Conservation (phyloP, 768 basidiomycete genomes). For the Mycena floridula region DNA sequence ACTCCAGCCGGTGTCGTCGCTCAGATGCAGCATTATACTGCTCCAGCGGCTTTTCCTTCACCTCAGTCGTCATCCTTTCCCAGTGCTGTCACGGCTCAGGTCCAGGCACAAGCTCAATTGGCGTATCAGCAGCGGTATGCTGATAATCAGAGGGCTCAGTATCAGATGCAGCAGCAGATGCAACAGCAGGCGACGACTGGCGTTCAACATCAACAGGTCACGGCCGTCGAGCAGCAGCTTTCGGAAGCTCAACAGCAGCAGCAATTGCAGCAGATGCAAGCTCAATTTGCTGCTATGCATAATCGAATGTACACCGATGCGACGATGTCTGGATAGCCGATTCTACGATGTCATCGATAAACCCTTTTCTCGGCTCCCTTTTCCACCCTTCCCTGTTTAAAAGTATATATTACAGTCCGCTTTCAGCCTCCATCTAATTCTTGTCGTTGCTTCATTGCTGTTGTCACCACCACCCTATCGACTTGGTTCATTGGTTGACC, state of each 20-base stretch:
- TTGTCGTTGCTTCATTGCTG: no score
- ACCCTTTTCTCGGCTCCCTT: no score
- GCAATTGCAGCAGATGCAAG: conserved; percentile 22
- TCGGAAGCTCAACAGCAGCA: conserved; percentile 29
- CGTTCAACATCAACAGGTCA: conserved; percentile 26
- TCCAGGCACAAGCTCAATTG: conserved; percentile 4
- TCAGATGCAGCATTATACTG: background rate
- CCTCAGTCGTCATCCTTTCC: background rate
- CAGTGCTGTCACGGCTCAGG: background rate
- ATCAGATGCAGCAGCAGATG: conserved; percentile 22
- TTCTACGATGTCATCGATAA: no score
- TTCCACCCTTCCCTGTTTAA: no score
- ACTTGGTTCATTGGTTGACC: no score
- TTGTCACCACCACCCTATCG: no score
- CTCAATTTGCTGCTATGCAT: conserved; percentile 6
- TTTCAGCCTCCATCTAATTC: no score
- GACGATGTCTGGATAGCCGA: conserved; percentile 1
- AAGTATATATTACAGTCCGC: no score
- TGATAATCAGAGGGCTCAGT: conserved; percentile 22
- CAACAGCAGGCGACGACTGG: conserved; percentile 8
- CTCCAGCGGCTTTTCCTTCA: background rate
- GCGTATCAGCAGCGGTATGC: conserved; percentile 12
- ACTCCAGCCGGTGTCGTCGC: background rate
- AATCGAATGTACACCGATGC: background rate
- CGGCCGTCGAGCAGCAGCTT: conserved; percentile 32